Conservation (phyloP, 2,329 filamentous ascomycete genomes). For the Periconia macrospinosa region DNA sequence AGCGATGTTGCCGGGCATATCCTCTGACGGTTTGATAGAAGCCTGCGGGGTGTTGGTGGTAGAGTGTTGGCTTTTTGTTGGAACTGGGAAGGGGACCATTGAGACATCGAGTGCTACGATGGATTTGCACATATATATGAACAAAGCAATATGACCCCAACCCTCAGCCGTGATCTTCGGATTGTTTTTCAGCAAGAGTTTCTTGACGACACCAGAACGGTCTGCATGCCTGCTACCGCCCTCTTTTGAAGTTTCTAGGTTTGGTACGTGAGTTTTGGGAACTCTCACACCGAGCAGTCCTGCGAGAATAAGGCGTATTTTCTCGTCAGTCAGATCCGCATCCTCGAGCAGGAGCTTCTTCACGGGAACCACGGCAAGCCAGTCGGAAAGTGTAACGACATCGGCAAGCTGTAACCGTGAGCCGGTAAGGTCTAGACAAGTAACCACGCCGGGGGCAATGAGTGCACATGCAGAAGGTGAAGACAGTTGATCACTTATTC, state of each 20-base stretch:
- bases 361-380: conserved; percentile 89
- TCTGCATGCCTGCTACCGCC: conserved; percentile 39
- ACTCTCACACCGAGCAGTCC: conserved; percentile 80
- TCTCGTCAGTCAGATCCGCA: conserved; percentile 83
- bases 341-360: conserved; percentile 85
- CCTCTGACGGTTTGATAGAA: conserved; percentile 8
- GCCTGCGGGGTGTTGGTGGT: conserved; percentile 7
- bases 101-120: conserved; percentile 86
- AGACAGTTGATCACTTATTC: conserved; percentile 84
- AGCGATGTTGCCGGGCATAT: conserved; percentile 56
- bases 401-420: conserved; percentile 84
- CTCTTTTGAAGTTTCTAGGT: conserved; percentile 17
- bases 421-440: conserved; percentile 79
- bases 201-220: conserved; percentile 77
- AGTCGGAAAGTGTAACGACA: conserved; percentile 86
- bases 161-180: conserved; percentile 79
- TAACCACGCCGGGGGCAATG: conserved; percentile 72
- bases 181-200: conserved; percentile 87
- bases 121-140: conserved; percentile 86
- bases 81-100: conserved; percentile 68
- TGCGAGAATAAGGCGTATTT: conserved; percentile 81
- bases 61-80: conserved; percentile 12
- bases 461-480: conserved; percentile 67
- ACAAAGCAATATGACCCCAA: conserved; percentile 89
- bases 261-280: conserved; percentile 42